phyloP scores from a whole-genome alignment of 1,139 yeast genomes.

The Yamadazyma conglobata region DNA sequence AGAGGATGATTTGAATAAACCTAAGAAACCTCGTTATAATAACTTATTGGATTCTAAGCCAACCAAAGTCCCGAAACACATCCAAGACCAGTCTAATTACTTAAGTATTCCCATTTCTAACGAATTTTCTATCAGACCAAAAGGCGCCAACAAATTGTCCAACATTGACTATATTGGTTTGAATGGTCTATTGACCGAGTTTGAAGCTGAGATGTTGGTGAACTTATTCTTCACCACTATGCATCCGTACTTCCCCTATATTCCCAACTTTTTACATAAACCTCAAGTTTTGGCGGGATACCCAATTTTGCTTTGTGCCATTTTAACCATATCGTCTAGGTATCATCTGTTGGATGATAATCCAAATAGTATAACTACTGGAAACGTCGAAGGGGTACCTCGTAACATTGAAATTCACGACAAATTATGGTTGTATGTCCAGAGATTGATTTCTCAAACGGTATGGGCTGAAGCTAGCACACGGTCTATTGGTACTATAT shows the following conservation, averaged over 20 bases:
- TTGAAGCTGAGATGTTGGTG: conserved; percentile 63
- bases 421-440: conserved; percentile 79
- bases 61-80: conserved; percentile 13
- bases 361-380: conserved; percentile 21
- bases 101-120: conserved; percentile 16
- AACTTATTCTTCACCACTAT: conserved; percentile 68
- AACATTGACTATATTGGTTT: conserved; percentile 62
- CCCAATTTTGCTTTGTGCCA: conserved; percentile 77
- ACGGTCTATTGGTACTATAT: conserved; percentile 79
- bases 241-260: conserved; percentile 88
- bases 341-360: conserved; percentile 56
- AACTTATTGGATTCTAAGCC: conserved; percentile 7
- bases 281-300: conserved; percentile 67
- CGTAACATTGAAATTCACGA: conserved; percentile 68
- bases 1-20: conserved; percentile 22
- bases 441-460: conserved; percentile 75
- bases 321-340: conserved; percentile 74
- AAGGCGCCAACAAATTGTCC: conserved; percentile 47
- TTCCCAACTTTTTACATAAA: conserved; percentile 70
- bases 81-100: conserved; percentile 16
- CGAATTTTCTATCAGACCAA: conserved; percentile 45
- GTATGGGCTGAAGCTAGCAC: conserved; percentile 96
- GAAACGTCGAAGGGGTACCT: conserved; percentile 29
- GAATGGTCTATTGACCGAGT: conserved; percentile 59
- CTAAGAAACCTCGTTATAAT: conserved; percentile 4